phyloP scores from a whole-genome alignment of 768 basidiomycete genomes.

The Lyophyllum shimeji region DNA sequence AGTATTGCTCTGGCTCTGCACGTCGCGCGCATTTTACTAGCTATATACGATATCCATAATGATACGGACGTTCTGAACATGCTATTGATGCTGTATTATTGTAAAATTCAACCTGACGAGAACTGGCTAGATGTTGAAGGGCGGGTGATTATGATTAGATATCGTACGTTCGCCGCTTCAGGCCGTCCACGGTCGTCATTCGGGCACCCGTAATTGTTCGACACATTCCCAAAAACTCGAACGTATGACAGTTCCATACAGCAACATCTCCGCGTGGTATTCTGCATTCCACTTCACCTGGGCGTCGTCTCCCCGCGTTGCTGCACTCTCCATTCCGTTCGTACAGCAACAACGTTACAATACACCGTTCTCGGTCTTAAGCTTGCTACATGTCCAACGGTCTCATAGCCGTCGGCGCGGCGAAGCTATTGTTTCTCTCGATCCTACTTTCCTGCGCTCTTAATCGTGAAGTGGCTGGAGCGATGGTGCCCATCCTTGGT shows the following conservation, averaged over 20 bases:
- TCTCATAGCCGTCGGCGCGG: background rate
- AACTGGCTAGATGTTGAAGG: background rate
- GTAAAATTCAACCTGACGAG: background rate
- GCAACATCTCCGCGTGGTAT: background rate
- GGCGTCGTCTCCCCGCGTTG: background rate
- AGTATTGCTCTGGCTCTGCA: background rate
- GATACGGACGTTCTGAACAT: background rate
- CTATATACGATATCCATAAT: background rate
- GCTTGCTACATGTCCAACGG: background rate
- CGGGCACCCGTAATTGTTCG: slow-evolving; percentile 6
- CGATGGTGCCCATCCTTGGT: background rate
- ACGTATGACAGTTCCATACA: background rate
- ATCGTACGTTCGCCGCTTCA: too few species aligned
- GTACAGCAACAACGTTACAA: background rate
- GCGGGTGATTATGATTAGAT: background rate
- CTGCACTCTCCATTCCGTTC: background rate
- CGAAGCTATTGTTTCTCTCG: background rate
- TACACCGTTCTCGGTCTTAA: background rate
- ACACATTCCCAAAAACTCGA: background rate
- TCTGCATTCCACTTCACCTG: background rate
- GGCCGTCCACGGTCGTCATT: background rate
- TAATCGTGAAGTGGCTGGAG: background rate
- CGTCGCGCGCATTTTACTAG: background rate
- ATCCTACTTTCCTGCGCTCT: too few species aligned
- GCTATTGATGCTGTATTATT: background rate